Conservation (phyloP, 1,284 basidiomycete species). For the Melanopsichium pennsylvanicum region DNA sequence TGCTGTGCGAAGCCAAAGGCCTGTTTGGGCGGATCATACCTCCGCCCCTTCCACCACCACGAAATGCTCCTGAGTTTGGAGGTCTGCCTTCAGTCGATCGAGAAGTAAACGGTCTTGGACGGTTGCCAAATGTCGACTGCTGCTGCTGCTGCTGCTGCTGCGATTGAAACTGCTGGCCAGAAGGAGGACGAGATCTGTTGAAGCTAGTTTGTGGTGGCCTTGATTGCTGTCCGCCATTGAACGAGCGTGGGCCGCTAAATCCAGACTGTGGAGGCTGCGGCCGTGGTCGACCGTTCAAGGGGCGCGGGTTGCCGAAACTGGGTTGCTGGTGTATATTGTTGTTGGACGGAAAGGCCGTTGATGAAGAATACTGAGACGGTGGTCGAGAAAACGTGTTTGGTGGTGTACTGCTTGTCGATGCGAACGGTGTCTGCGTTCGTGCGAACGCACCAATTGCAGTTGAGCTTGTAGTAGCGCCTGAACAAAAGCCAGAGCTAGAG, state of each 20-base stretch:
- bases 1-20: slow-evolving; percentile 14
- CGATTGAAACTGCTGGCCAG: slow-evolving; percentile 1
- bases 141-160: slow-evolving; percentile 9
- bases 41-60: slow-evolving; percentile 32
- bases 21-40: slow-evolving; percentile 19
- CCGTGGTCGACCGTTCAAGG: slow-evolving; percentile 5
- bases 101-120: slow-evolving; percentile 29
- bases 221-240: slow-evolving; percentile 7
- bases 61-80: slow-evolving; percentile 1
- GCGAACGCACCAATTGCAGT: slow-evolving; percentile 15
- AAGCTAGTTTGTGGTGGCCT: no score
- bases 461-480: neutral
- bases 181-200: slow-evolving; percentile 9
- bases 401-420: slow-evolving; percentile 23
- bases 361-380: neutral
- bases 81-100: slow-evolving; percentile 24
- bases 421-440: slow-evolving; percentile 11
- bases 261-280: slow-evolving; percentile 14
- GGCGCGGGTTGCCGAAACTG: slow-evolving; percentile 11
- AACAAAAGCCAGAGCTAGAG: neutral
- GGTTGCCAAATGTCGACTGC: slow-evolving; percentile 17
- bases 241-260: slow-evolving; percentile 9
- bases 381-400: slow-evolving; percentile 31
- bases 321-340: slow-evolving; percentile 12
- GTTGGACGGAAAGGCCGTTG: slow-evolving; percentile 11